Evolutionary conservation across 108 stramenopile species (phyloP).

Genomic region (Ochromonas danica): DNA sequence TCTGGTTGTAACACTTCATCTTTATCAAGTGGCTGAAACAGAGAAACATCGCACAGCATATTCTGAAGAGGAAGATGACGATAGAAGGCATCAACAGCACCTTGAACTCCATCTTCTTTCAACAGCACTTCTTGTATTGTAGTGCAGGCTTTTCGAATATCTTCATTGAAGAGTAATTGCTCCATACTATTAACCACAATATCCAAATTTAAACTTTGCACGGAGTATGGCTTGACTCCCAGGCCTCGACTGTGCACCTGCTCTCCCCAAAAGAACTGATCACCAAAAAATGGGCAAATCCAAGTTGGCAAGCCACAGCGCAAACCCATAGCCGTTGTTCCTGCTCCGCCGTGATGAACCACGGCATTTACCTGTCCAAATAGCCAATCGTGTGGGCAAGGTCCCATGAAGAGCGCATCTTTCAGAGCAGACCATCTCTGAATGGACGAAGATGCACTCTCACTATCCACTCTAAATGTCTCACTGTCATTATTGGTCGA

Average conservation of each 20-base stretch:
- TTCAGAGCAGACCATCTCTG: background rate
- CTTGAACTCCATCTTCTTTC: constrained; percentile 34
- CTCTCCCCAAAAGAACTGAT: constrained; percentile 47
- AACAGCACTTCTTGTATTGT: background rate
- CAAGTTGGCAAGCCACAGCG: constrained; percentile 38
- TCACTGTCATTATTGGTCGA: too few relatives aligned
- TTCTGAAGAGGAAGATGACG: constrained; percentile 40
- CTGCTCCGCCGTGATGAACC: constrained; percentile 46
- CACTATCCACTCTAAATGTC: too few relatives aligned
- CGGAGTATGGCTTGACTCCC: background rate
- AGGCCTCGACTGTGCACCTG: background rate
- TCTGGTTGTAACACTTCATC: background rate
- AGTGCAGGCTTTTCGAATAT: background rate
- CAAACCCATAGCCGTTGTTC: constrained; percentile 43
- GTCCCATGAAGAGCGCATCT: constrained; percentile 27
- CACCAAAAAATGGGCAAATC: constrained; percentile 47
- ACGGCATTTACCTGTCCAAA: constrained; percentile 35
- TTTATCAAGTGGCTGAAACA: background rate
- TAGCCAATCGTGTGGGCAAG: constrained; percentile 39
- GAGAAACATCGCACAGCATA: constrained; percentile 44
- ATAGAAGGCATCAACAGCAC: constrained; percentile 39
- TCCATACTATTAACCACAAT: background rate
- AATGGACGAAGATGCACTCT: too few relatives aligned
- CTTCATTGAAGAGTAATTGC: background rate
- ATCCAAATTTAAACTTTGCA: background rate